Conservation (phyloP, 2,329 filamentous ascomycete species). For the Nannizziopsis barbatae region DNA sequence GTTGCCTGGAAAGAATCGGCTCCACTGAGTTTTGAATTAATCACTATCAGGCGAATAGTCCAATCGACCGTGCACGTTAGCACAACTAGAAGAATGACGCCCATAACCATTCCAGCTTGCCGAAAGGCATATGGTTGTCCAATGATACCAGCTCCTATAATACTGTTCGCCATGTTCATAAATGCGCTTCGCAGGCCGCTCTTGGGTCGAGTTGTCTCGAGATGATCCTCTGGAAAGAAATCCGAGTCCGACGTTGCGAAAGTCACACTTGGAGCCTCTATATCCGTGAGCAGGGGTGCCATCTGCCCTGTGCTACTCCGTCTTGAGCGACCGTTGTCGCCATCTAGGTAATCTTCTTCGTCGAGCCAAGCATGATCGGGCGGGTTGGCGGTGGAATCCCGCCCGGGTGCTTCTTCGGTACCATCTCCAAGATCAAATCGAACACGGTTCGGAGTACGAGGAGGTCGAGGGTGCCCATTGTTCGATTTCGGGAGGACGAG, state of each 20-base stretch:
- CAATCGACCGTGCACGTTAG: conserved; percentile 86
- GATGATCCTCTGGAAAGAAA: conserved; percentile 47
- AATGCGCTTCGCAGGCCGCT: conserved; percentile 80
- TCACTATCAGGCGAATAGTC: conserved; percentile 93
- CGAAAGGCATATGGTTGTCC: conserved; percentile 91
- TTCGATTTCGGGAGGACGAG: conserved; percentile 31
- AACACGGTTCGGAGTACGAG: conserved; percentile 60
- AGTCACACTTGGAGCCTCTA: conserved; percentile 69
- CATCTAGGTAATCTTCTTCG: conserved; percentile 50
- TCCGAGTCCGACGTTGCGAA: conserved; percentile 50
- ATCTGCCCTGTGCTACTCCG: conserved; percentile 39
- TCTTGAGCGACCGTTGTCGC: conserved; percentile 28
- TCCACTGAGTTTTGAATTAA: conserved; percentile 94
- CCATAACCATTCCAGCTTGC: conserved; percentile 76
- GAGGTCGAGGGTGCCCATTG: conserved; percentile 43
- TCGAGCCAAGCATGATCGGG: conserved; percentile 39
- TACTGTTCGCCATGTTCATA: conserved; percentile 99
- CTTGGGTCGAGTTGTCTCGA: conserved; percentile 60
- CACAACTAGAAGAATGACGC: conserved; percentile 62
- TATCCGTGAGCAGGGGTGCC: conserved; percentile 64
- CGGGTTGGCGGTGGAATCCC: conserved; percentile 11
- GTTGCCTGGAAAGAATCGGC: conserved; percentile 91
- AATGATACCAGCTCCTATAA: conserved; percentile 67
- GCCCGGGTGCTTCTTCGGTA: conserved; percentile 21
- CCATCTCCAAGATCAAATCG: conserved; percentile 52